Base-by-base conservation (phyloP, 2,329 filamentous ascomycete genomes). In the Nannizziopsis barbatae region DNA sequence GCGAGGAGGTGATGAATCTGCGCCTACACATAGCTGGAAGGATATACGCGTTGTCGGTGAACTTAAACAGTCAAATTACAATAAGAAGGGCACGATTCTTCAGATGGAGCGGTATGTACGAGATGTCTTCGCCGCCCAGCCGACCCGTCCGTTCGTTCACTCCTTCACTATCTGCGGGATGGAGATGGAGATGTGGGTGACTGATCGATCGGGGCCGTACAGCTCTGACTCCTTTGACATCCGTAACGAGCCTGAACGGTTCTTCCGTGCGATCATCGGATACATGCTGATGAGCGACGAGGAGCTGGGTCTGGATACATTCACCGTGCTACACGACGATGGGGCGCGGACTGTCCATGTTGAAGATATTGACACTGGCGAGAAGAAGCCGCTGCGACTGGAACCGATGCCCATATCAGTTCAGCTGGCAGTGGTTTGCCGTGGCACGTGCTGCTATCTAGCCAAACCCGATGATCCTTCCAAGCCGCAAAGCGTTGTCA, bases 201-300 rank as follows among this genome's bases (percentile, higher is more conserved):
- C 63, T 45, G 60, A 65, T 50, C 58, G 61, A 50, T 66, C 58
- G 41, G 60, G 62, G 8, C 48, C 50, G 5, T 67, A 62, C 44
- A 64, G 56, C 55, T 57, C 53, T 15, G 52, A 52, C 31, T 50
- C 53, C 42, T 60, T 66, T 50, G 54, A 66, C 53, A 56, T 66
- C 33, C 50, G 59, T 39, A 50, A 61, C 48, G 51, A 63, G 41
- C 56, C 58, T 7, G 50, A 61, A 50, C 54, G 41, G 41, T 64
- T 64, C 36, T 51, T 64, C 10, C 55, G 52, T 43, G 50, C 58
- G 32, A 52, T 64, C 47, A 47, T 53, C 15, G 55, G 60, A n/a
- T 65, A 65, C 53, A 40, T 49, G 8, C 51, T 63, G 47, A 65
- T 65, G 58, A 55, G 38, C 20, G 58, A 62, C 17, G 54, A 60